Base-by-base conservation (phyloP, 2,329 filamentous ascomycete species). In the Diaporthe citriasiana region DNA sequence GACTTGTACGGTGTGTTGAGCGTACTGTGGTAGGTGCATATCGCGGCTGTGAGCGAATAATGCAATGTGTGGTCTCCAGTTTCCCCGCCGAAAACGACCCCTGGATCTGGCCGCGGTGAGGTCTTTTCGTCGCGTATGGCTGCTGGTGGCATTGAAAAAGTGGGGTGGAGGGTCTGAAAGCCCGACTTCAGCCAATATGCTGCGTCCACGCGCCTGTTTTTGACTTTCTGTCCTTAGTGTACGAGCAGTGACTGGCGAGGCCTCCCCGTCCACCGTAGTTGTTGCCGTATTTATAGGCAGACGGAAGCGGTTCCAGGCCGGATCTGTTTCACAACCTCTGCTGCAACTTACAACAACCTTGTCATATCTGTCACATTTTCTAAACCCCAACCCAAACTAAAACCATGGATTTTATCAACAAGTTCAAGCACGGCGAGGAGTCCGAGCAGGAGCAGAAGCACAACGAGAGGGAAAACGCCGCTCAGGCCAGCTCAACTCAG, bases 321-420 rank as follows among this genome's bases (percentile, higher is more conserved):
- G 42, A 25, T 40, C 19, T 42, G 38, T 70, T 45, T 35, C 25
- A 33, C n/a, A 56, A 66, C 15, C 30, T 50, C 50, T 40, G 12
- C 40, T 45, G n/a, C 40, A 22, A 33, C 42, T 35, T 13, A n/a
- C 22, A 22, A 70, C 35, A 30, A 8, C 17, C 15, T 17, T n/a
- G 25, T 38, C 22, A 4, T 25, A 47, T 30, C 10, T n/a, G 25
- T 38, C 22, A 4, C 38, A 57, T 19, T 40, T 53, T 27, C 17
- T 3, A 1, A 0, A 68, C n/a, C n/a, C n/a, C n/a, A 47, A 40
- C 38, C 17, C 19, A 35, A 33, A 38, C 10, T 13, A 6, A n/a
- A 33, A 53, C 6, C 19, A 73, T 73, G 72, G 72, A 55, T 27
- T 70, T 73, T 35, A 55, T 73, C 72, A 56, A 70, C 35, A 73